Evolutionary conservation across 202 grass and related monocot genomes (phyloP).

Genomic region (Setaria viridis): DNA sequence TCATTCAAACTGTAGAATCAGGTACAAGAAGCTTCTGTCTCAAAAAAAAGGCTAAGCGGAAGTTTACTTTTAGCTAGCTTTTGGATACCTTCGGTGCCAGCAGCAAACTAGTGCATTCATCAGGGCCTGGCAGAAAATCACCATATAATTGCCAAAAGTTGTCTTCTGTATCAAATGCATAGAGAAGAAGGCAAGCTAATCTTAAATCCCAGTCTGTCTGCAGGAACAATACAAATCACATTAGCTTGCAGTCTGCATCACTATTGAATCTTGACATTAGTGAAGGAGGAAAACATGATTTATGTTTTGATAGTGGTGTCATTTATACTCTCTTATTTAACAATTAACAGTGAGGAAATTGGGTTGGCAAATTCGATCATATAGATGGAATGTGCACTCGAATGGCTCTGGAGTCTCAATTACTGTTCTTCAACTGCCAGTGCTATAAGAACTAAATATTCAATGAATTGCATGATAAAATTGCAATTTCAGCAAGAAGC

Average conservation of each 20-base stretch:
- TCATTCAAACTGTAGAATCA: conserved; percentile 47
- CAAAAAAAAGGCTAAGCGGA: neutral
- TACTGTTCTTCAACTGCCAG: neutral
- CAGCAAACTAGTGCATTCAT: conserved; percentile 95
- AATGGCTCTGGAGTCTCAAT: conserved; percentile 9
- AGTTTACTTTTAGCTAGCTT: conserved; percentile 30
- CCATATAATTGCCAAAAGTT: conserved; percentile 96
- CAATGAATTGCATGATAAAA: conserved; percentile 2
- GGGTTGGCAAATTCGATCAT: conserved; percentile 1
- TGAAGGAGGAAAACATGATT: conserved; percentile 13
- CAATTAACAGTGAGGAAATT: neutral
- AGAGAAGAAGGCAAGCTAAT: conserved; percentile 88
- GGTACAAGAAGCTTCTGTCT: conserved; percentile 26
- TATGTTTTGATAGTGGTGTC: neutral
- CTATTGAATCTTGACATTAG: conserved; percentile 11
- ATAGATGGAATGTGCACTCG: conserved; percentile 24
- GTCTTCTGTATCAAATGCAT: conserved; percentile 76
- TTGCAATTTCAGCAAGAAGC: neutral
- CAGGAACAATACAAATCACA: conserved; percentile 50
- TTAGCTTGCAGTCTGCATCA: conserved; percentile 21
- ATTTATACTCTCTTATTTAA: conserved; percentile 4
- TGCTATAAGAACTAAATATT: conserved; percentile 13
- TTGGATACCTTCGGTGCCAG: conserved; percentile 76
- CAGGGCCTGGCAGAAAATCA: conserved; percentile 87
- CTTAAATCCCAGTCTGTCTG: conserved; percentile 95